Conservation (phyloP, 441 rosid genomes). For the Erodium texanum region DNA sequence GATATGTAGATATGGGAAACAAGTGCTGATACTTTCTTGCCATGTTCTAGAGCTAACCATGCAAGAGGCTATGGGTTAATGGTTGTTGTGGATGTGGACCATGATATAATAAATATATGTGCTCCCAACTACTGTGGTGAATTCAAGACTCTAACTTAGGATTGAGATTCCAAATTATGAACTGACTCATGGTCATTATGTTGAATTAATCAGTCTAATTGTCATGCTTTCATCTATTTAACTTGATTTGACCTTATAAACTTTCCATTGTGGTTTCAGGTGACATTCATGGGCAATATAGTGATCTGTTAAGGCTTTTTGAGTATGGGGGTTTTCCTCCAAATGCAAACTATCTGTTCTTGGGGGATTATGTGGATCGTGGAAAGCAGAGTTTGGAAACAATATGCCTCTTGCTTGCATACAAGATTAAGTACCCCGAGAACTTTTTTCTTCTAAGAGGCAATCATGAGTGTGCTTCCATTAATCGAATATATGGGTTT, state of each 20-base stretch:
- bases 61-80: no score
- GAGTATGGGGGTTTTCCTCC: not conserved
- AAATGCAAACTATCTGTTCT: not conserved
- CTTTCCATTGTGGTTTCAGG: not conserved
- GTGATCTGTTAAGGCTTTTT: not conserved
- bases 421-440: not conserved
- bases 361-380: not conserved
- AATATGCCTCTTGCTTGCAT: not conserved
- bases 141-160: no score
- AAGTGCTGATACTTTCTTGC: no score
- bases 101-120: no score
- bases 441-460: no score
- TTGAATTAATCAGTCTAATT: not conserved
- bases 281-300: not conserved
- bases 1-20: no score
- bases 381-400: not conserved
- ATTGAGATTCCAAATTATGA: no score
- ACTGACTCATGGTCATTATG: not conserved
- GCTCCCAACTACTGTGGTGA: no score
- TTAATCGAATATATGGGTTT: no score
- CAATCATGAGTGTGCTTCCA: no score
- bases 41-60: no score
- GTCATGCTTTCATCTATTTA: not conserved
- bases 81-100: no score
- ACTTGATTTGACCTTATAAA: not conserved